These are phyloP conservation scores for Catunica adiposa DNA, from an alignment of 2,329 filamentous ascomycete species.

Conservation along the genomic window DNA sequence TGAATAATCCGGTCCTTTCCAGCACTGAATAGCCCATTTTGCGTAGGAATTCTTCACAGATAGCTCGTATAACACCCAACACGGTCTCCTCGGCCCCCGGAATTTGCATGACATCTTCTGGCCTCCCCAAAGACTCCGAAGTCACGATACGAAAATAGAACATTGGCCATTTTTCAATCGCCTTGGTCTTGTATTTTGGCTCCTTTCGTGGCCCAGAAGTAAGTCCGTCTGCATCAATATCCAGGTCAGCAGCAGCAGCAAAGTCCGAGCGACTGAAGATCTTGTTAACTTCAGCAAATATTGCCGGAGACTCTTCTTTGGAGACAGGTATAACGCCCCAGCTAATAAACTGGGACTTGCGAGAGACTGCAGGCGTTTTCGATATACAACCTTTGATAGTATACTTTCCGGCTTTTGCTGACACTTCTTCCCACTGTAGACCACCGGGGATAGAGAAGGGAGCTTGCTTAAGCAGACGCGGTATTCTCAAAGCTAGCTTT, in stretches of 20 bases:
- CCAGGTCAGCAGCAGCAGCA: constrained; percentile 38
- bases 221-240: constrained; percentile 18
- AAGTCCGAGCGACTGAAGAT: constrained; percentile 66
- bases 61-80: constrained; percentile 47
- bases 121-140: constrained; percentile 2
- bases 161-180: constrained; percentile 73
- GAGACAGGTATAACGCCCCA: constrained; percentile 53
- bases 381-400: constrained; percentile 57
- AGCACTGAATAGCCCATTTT: constrained; percentile 23
- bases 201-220: constrained; percentile 27
- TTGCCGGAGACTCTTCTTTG: constrained; percentile 40
- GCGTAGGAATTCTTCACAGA: constrained; percentile 59
- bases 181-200: constrained; percentile 33
- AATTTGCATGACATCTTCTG: constrained; percentile 1
- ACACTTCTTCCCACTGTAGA: constrained; percentile 52
- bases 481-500: constrained; percentile 17
- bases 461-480: constrained; percentile 47
- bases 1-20: neutral
- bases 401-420: constrained; percentile 45
- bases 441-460: constrained; percentile 40
- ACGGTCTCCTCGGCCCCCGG: neutral
- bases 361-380: constrained; percentile 51
- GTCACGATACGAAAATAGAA: constrained; percentile 59
- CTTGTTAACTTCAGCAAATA: constrained; percentile 66
- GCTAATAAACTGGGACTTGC: constrained; percentile 63